Evolutionary conservation across 192 early-diverging fungal genomes (phyloP).

Genomic region (Entomortierella lignicola): DNA sequence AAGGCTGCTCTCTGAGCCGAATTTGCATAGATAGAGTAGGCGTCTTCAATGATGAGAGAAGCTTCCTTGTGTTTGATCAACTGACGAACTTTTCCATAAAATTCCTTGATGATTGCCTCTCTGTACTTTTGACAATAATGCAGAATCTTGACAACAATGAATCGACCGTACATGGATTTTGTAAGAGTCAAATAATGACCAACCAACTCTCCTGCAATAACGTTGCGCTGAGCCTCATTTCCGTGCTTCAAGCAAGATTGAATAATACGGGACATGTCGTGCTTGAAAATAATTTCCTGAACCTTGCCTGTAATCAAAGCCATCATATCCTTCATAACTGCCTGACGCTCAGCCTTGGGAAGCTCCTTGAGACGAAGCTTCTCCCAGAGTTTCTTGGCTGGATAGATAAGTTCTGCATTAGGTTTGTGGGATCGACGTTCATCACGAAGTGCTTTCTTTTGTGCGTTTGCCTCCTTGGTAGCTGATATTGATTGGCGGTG

Average conservation of each 20-base stretch:
- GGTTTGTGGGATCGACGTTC: conserved; percentile 77
- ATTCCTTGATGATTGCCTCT: conserved; percentile 77
- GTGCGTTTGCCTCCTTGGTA: conserved; percentile 62
- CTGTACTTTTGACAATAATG: conserved; percentile 84
- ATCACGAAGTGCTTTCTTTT: conserved; percentile 62
- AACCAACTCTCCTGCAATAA: conserved; percentile 84
- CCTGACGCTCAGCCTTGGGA: conserved; percentile 67
- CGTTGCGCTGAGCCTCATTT: conserved; percentile 74
- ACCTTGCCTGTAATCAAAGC: conserved; percentile 80
- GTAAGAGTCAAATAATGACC: conserved; percentile 81
- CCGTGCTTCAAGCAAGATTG: conserved; percentile 95
- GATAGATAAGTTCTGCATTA: conserved; percentile 74
- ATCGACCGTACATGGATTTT: conserved; percentile 86
- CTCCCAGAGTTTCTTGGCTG: conserved; percentile 90
- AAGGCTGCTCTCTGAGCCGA: conserved; percentile 75
- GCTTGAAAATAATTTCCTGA: conserved; percentile 92
- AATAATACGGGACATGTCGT: conserved; percentile 93
- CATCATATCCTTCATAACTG: conserved; percentile 87
- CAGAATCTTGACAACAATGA: conserved; percentile 88
- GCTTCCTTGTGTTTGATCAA: conserved; percentile 92
- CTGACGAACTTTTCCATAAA: conserved; percentile 84
- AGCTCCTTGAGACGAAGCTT: conserved; percentile 79
- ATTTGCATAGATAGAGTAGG: conserved; percentile 85
- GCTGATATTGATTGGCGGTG: conserved; percentile 19
- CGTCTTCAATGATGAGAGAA: conserved; percentile 85